phyloP scores from a whole-genome alignment of 805 yeast species.

The Candida khao-thaluensis region DNA sequence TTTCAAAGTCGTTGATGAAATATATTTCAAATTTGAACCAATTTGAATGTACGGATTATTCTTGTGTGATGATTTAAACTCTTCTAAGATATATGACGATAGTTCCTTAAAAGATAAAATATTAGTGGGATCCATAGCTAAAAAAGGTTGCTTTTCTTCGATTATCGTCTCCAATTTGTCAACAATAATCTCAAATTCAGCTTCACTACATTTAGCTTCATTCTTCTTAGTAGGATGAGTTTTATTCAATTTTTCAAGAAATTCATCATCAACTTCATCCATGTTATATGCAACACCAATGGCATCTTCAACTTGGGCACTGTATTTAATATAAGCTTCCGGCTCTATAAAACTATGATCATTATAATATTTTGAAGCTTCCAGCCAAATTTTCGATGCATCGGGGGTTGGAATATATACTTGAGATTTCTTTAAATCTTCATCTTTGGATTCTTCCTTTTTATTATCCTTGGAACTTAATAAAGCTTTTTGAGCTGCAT shows the following conservation, averaged over 20 bases:
- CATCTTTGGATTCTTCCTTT: conserved; percentile 21
- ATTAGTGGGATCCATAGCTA: conserved; percentile 80
- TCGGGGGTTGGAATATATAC: conserved; percentile 96
- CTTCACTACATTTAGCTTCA: conserved; percentile 56
- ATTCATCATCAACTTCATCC: conserved; percentile 85
- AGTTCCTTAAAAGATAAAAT: conserved; percentile 71
- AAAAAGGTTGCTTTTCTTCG: conserved; percentile 81
- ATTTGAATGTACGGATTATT: conserved; percentile 26
- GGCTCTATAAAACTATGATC: conserved; percentile 67
- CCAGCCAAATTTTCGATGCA: conserved; percentile 81
- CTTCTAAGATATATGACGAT: conserved; percentile 45
- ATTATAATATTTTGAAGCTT: conserved; percentile 67
- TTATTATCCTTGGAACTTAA: conserved; percentile 34
- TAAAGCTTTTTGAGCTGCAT: conserved; percentile 70
- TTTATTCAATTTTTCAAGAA: conserved; percentile 46
- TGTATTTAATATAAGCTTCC: conserved; percentile 76
- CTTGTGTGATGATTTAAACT: conserved; percentile 27
- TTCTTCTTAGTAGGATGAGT: conserved; percentile 24
- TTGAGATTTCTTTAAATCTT: conserved; percentile 25
- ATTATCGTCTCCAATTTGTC: conserved; percentile 73
- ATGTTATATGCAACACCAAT: conserved; percentile 80
- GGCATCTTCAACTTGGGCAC: conserved; percentile 96
- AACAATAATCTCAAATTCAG: conserved; percentile 80
- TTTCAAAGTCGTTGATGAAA: conserved; percentile 58
- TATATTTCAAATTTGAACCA: conserved; percentile 33